Conservation (phyloP, 176 grass and related monocot species). For the Carex littledalei region DNA sequence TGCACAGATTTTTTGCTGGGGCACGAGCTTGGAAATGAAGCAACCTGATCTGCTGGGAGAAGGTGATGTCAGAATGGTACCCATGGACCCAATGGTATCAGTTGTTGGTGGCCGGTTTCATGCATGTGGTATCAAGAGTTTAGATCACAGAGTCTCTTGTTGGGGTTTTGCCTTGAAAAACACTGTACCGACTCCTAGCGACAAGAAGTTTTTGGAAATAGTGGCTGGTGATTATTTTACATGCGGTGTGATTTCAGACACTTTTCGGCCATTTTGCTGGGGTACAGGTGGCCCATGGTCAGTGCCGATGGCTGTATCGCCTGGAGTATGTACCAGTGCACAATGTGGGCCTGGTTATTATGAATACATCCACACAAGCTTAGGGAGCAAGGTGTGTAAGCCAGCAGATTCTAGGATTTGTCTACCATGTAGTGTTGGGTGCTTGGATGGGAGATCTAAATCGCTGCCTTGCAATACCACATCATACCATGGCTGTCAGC, state of each 20-base stretch:
- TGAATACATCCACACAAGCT: conserved; percentile 39
- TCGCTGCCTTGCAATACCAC: conserved; percentile 64
- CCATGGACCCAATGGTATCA: conserved; percentile 86
- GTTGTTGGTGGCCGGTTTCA: conserved; percentile 86
- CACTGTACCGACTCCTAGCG: conserved; percentile 51
- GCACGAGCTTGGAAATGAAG: conserved; percentile 83
- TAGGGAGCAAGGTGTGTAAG: conserved; percentile 59
- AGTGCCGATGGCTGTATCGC: conserved; percentile 77
- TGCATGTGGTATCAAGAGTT: conserved; percentile 88
- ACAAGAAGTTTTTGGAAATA: conserved; percentile 59
- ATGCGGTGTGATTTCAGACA: conserved; percentile 61
- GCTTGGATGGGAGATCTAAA: conserved; percentile 38
- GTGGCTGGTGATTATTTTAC: conserved; percentile 94
- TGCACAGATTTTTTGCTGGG: conserved; percentile 88
- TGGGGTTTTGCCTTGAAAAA: conserved; percentile 93
- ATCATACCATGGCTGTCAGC: conserved; percentile 56
- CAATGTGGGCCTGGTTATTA: conserved; percentile 75
- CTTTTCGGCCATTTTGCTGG: conserved; percentile 83
- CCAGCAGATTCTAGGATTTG: conserved; percentile 78
- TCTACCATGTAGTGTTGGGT: conserved; percentile 77
- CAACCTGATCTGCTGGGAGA: conserved; percentile 54
- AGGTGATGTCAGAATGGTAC: conserved; percentile 81
- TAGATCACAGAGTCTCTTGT: conserved; percentile 74
- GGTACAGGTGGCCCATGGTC: conserved; percentile 75
- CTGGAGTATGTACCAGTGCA: conserved; percentile 67